Conservation (phyloP, 495 filamentous ascomycete species). For the Eremomyces bilateralis region DNA sequence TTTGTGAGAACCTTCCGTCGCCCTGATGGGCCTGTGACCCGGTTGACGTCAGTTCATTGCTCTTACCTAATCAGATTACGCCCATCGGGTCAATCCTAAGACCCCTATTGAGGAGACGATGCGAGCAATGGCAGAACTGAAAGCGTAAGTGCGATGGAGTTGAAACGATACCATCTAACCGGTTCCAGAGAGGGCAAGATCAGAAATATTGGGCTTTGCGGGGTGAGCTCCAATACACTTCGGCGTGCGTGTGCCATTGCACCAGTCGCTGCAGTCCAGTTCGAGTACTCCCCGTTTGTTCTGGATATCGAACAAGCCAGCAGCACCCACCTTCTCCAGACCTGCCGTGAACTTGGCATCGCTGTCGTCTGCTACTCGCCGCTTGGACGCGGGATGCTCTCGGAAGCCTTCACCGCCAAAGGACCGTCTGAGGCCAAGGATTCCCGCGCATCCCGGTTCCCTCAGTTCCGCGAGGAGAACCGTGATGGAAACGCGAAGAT, state of each 20-base stretch:
- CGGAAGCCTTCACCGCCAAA: constrained; percentile 24
- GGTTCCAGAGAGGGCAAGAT: constrained; percentile 7
- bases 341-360: constrained; percentile 1
- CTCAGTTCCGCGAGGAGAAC: constrained; percentile 29
- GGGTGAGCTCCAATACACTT: not conserved
- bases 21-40: not conserved
- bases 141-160: constrained; percentile 3
- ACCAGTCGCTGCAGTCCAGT: constrained; percentile 1
- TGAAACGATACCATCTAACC: not conserved
- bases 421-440: not conserved
- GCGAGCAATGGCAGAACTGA: constrained; percentile 12
- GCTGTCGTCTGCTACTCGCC: constrained; percentile 26
- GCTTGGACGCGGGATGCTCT: constrained; percentile 36
- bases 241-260: not conserved
- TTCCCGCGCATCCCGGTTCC: constrained; percentile 14
- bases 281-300: constrained; percentile 3
- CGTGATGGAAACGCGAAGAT: constrained; percentile 30
- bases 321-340: constrained; percentile 1
- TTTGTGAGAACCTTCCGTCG: not conserved
- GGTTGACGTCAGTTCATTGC: too few species aligned
- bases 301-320: constrained; percentile 1
- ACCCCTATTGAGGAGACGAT: constrained; percentile 2
- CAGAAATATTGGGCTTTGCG: constrained; percentile 2
- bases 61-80: not conserved
- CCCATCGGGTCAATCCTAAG: not conserved